Evolutionary conservation across 805 yeast genomes (phyloP).

Genomic region (Saccharomycopsis selenospora): DNA sequence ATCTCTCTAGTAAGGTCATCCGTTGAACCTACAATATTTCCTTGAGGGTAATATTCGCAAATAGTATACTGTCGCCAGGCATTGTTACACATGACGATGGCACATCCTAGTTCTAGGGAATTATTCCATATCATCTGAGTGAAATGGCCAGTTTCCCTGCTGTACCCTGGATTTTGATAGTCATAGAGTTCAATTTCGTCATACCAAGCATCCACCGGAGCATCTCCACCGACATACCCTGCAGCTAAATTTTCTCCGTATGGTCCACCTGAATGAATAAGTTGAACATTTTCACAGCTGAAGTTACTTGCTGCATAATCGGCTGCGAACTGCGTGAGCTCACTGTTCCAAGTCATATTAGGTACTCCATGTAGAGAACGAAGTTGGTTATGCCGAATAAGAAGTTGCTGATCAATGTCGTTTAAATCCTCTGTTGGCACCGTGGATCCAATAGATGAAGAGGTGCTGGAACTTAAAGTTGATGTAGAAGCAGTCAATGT

Average conservation of each 20-base stretch:
- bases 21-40: constrained; percentile 61
- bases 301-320: constrained; percentile 36
- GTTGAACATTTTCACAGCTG: constrained; percentile 38
- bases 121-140: constrained; percentile 72
- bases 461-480: too few relatives aligned
- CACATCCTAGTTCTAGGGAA: constrained; percentile 64
- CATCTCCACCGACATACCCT: constrained; percentile 43
- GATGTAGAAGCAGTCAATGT: too few relatives aligned
- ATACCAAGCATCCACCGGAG: constrained; percentile 72
- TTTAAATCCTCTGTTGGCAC: too few relatives aligned
- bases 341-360: constrained; percentile 42
- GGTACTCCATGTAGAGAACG: constrained; percentile 42
- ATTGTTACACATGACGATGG: constrained; percentile 47
- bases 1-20: too few relatives aligned
- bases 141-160: constrained; percentile 61
- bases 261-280: constrained; percentile 56
- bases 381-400: constrained; percentile 44
- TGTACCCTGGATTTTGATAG: constrained; percentile 42
- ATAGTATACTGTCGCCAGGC: constrained; percentile 50
- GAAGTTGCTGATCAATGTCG: too few relatives aligned
- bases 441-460: too few relatives aligned
- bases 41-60: constrained; percentile 71
- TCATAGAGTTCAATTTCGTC: constrained; percentile 46
- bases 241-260: constrained; percentile 77
- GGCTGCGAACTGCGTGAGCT: constrained; percentile 41